Evolutionary conservation across 441 rosid genomes (phyloP).

Genomic region (Metrosideros polymorpha): DNA sequence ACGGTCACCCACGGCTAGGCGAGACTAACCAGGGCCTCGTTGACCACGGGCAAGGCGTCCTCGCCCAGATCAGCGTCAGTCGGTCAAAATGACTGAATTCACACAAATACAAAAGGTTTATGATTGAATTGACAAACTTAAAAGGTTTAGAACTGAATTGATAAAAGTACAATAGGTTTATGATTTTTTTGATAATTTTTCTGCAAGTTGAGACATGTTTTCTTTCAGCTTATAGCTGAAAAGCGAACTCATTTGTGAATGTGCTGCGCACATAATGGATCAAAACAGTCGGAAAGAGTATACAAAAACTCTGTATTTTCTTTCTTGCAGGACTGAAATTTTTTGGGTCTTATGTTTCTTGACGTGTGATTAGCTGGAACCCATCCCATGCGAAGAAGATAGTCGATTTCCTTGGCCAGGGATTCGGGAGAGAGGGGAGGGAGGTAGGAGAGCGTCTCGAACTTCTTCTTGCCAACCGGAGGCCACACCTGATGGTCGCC

Average conservation of each 20-base stretch:
- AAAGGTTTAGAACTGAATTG: too few species aligned
- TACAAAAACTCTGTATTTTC: neutral
- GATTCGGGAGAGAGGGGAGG: constrained; percentile 5
- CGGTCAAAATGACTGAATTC: too few species aligned
- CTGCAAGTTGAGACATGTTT: neutral
- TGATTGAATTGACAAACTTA: too few species aligned
- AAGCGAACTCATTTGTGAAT: neutral
- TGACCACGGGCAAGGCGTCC: too few species aligned
- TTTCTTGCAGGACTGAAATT: neutral
- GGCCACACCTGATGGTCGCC: constrained; percentile 31
- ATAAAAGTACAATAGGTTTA: too few species aligned
- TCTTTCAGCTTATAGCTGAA: neutral
- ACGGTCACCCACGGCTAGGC: too few species aligned
- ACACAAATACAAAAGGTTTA: too few species aligned
- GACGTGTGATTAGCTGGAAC: too few species aligned
- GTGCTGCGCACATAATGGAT: rapidly evolving
- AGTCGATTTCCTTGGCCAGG: constrained; percentile 19
- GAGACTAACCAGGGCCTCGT: too few species aligned
- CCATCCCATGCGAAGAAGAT: constrained; percentile 30
- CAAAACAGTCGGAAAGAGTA: rapidly evolving
- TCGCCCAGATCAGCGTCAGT: too few species aligned
- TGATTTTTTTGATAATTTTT: too few species aligned
- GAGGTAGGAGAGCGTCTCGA: constrained; percentile 43
- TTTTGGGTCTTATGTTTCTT: too few species aligned
- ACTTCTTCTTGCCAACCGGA: constrained; percentile 17